These are phyloP conservation scores for Lolium rigidum DNA, from an alignment of 176 grass and related monocot species.

Conservation along the genomic window DNA sequence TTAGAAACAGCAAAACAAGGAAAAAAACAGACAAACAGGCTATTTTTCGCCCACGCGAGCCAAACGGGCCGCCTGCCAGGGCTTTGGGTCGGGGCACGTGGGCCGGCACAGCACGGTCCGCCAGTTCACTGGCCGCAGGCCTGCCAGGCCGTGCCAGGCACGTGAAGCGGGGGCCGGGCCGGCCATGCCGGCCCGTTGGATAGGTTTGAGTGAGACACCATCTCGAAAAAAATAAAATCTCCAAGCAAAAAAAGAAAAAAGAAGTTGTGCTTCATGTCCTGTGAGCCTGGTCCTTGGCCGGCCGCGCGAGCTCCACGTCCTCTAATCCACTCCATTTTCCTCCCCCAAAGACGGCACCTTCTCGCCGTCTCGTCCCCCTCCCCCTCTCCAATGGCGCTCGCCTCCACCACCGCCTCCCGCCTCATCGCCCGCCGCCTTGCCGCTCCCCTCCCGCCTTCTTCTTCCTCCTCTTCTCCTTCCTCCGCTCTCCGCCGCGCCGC, in stretches of 20 bases:
- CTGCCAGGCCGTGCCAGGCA: too few species aligned
- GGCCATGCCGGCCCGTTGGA: too few species aligned
- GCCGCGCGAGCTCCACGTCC: slow-evolving; percentile 28
- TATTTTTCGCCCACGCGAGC: too few species aligned
- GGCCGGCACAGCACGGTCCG: too few species aligned
- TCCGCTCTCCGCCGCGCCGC: slow-evolving; percentile 12
- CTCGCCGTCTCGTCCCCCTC: background rate
- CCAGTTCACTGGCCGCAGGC: too few species aligned
- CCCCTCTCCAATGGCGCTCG: slow-evolving; percentile 49
- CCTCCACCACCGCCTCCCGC: slow-evolving; percentile 38
- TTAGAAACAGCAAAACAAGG: too few species aligned
- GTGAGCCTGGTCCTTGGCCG: background rate
- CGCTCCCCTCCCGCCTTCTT: slow-evolving; percentile 6
- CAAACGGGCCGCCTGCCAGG: too few species aligned
- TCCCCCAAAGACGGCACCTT: slow-evolving; percentile 11
- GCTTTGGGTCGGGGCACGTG: too few species aligned
- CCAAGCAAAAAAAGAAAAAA: background rate
- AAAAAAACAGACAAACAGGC: too few species aligned
- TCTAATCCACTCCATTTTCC: slow-evolving; percentile 40
- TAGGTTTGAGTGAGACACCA: background rate
- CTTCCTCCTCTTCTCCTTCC: slow-evolving; percentile 4
- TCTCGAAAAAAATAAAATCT: background rate
- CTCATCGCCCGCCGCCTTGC: slow-evolving; percentile 4
- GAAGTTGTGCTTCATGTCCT: background rate
- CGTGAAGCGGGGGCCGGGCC: too few species aligned